Evolutionary conservation across 371 early-diverging fungal species (phyloP), one percentile per base, ranked within the genome.

Genomic region (Syncephalis plumigaleata): DNA sequence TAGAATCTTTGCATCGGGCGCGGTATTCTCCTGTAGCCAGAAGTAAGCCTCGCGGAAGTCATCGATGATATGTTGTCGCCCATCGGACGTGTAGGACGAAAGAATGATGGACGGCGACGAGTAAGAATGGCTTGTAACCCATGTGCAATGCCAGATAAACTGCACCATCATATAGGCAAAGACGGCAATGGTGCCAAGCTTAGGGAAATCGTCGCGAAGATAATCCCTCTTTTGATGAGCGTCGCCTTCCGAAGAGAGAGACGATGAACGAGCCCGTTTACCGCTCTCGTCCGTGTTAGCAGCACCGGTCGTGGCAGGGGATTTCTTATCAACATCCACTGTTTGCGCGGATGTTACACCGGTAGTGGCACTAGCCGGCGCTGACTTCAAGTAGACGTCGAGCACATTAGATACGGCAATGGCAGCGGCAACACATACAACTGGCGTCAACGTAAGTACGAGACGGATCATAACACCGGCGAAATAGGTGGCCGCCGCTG

Each of bases 381-480:
- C 55, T 23, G 68, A 48, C 36, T 73, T 68, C 23, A 83, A 63
- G 65, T 79, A 88, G 15, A 71, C 78, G 52, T 89, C 89, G 36
- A 95, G 59, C 22, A 94, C 55, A 7, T 79, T 75, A 18, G 94
- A 87, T 21, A 93, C 63, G 2, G 93, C 84, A 37, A 98, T 80
- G 31, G 88, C 97, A 16, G 87, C 77, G 47, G 90, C 73, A 22
- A 98, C 81, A 62, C 98, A 97, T 16, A 97, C 96, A 45, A 93
- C 76, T 17, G 98, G 98, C 9, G 98, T 95, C 47, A 98, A 65
- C 0, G 98, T 96, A 43, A 98, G 68, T 77, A 98, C 92, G 50
- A 98, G 67, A 50, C 98, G 92, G 16, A 98, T 94, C 98, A 98
- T 98, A 53, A 98, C 98, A 49, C 97, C 92, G n/a, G 98, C 91